Conservation (phyloP, 257 asterid species). For the Euphrasia confusa region DNA sequence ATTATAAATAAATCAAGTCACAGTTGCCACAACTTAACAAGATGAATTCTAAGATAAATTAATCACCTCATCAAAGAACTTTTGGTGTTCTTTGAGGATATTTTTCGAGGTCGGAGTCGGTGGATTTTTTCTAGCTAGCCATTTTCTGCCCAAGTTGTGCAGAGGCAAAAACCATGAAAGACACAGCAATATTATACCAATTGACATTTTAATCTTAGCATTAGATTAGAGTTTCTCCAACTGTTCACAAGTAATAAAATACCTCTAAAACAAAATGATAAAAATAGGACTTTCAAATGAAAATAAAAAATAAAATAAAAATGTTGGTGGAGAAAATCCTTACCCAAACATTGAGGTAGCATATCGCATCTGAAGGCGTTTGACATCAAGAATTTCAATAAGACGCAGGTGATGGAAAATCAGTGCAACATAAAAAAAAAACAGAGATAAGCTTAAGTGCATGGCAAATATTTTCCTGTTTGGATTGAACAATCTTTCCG, state of each 20-base stretch:
- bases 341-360: constrained; percentile 79
- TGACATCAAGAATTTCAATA: constrained; percentile 73
- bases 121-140: constrained; percentile 26
- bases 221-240: constrained; percentile 3
- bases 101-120: constrained; percentile 52
- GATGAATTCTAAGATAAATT: constrained; percentile 22
- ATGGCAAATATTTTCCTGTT: too few species aligned
- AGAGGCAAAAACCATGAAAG: constrained; percentile 4
- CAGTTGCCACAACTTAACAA: too few species aligned
- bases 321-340: constrained; percentile 19
- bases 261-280: not conserved
- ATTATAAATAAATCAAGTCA: too few species aligned
- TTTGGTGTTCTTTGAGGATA: constrained; percentile 64
- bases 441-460: too few species aligned
- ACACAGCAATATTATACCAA: not conserved
- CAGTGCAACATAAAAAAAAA: constrained; percentile 1
- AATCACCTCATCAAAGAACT: constrained; percentile 79
- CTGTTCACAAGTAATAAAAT: not conserved
- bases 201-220: constrained; percentile 1
- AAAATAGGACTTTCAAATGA: constrained; percentile 10
- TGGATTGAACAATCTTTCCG: too few species aligned
- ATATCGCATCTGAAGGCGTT: constrained; percentile 81
- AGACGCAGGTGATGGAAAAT: constrained; percentile 67
- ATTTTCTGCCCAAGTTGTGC: constrained; percentile 28
- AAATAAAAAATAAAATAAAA: not conserved